Evolutionary conservation across 2,329 filamentous ascomycete genomes (phyloP).

Genomic region (Trichoderma simmonsii): DNA sequence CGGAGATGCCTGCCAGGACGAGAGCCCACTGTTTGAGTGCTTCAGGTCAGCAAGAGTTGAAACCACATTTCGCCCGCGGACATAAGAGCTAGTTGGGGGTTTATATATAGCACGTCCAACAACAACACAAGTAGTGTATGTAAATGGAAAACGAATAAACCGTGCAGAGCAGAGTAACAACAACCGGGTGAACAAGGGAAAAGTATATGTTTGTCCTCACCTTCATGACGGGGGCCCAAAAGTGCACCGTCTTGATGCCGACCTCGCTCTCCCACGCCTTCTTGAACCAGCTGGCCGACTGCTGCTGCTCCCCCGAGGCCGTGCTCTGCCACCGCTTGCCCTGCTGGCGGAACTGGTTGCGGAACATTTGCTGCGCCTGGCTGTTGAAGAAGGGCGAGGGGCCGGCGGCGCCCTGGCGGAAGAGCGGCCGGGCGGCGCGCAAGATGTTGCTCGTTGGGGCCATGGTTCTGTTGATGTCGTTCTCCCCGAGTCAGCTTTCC

Average conservation of each 20-base stretch:
- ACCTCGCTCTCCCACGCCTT: constrained; percentile 80
- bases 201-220: constrained; percentile 29
- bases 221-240: constrained; percentile 97
- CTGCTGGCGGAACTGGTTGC: constrained; percentile 38
- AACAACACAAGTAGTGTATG: neutral
- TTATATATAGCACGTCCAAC: neutral
- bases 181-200: neutral
- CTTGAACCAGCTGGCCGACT: constrained; percentile 59
- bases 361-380: constrained; percentile 49
- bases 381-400: constrained; percentile 27
- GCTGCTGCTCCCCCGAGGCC: constrained; percentile 40
- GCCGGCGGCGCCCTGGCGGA: constrained; percentile 53
- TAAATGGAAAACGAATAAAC: too few species aligned
- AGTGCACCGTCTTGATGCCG: constrained; percentile 91
- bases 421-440: constrained; percentile 54
- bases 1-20: constrained; percentile 86
- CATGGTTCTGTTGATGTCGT: constrained; percentile 31
- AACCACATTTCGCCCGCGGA: neutral
- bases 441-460: constrained; percentile 48
- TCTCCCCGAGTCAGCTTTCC: neutral
- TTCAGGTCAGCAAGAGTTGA: neutral
- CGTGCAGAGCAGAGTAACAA: neutral
- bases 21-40: constrained; percentile 69
- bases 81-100: neutral
- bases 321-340: constrained; percentile 70